phyloP scores from a whole-genome alignment of 345 rosid genomes.

The Mangifera indica region DNA sequence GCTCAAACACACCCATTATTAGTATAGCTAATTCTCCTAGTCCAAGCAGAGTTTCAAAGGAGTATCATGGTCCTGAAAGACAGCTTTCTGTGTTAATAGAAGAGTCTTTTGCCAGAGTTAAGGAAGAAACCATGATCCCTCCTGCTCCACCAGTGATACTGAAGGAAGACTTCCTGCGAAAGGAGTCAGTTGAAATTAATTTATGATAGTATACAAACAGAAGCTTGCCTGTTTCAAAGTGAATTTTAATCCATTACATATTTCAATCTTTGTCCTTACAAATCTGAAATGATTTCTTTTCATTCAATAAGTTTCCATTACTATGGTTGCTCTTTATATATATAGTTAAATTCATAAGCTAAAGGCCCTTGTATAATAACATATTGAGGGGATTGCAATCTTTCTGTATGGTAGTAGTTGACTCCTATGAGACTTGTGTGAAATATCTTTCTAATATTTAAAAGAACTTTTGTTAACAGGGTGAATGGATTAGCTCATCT shows the following conservation, averaged over 20 bases:
- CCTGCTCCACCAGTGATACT: slow-evolving; percentile 58
- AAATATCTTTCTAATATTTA: neutral
- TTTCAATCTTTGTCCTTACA: neutral
- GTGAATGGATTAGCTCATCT: neutral
- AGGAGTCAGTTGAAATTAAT: slow-evolving; percentile 13
- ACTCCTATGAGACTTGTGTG: neutral
- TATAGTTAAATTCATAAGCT: neutral
- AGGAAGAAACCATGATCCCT: slow-evolving; percentile 55
- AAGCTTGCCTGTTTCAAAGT: slow-evolving; percentile 14
- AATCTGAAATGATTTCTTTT: slow-evolving; percentile 1
- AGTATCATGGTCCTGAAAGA: slow-evolving; percentile 38
- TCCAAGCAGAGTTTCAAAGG: slow-evolving; percentile 47
- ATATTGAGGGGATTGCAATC: neutral
- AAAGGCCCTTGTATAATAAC: neutral
- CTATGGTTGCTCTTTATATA: slow-evolving; percentile 8
- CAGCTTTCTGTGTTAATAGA: slow-evolving; percentile 46
- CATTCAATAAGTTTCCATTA: neutral
- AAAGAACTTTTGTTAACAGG: neutral
- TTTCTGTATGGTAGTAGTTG: neutral
- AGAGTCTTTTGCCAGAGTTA: slow-evolving; percentile 36
- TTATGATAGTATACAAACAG: slow-evolving; percentile 1
- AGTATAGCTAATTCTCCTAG: slow-evolving; percentile 39
- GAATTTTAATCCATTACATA: neutral
- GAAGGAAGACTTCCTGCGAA: slow-evolving; percentile 42
- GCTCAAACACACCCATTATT: slow-evolving; percentile 31